Conservation (phyloP, 768 basidiomycete genomes). For the Rhizopogon rudus region DNA sequence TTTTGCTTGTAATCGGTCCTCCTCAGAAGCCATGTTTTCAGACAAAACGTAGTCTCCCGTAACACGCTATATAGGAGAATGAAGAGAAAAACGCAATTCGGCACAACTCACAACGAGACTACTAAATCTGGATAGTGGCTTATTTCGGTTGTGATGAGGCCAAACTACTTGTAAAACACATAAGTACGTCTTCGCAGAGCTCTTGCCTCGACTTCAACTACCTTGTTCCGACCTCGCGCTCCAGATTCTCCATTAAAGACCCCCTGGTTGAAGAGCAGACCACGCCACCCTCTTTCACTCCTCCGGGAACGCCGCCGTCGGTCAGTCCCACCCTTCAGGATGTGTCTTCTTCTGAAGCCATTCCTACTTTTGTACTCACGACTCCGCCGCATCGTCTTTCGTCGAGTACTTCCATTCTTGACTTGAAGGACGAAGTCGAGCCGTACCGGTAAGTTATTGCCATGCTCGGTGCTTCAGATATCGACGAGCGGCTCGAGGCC, state of each 20-base stretch:
- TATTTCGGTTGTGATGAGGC: too few species aligned
- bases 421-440: too few species aligned
- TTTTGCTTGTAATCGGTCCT: conserved; percentile 30
- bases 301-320: conserved; percentile 20
- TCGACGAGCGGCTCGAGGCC: too few species aligned
- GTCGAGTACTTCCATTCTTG: conserved; percentile 33
- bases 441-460: too few species aligned
- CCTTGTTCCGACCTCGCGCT: conserved; percentile 7
- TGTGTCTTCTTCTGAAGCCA: conserved; percentile 4
- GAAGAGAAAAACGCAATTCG: too few species aligned
- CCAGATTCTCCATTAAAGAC: background rate
- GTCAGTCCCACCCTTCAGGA: background rate
- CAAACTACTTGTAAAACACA: too few species aligned
- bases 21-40: conserved; percentile 31
- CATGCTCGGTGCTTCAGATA: too few species aligned
- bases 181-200: conserved; percentile 11
- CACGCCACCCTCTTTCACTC: conserved; percentile 13
- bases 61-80: too few species aligned
- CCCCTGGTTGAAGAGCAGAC: background rate
- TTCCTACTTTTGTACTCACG: conserved; percentile 23
- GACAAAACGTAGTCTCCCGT: background rate
- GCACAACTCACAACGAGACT: too few species aligned
- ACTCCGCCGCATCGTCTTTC: conserved; percentile 47
- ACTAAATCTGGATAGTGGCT: too few species aligned
- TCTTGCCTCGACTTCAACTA: conserved; percentile 16